Evolutionary conservation across 352 stramenopile genomes (phyloP).

Genomic region (Pythium dissotocum): DNA sequence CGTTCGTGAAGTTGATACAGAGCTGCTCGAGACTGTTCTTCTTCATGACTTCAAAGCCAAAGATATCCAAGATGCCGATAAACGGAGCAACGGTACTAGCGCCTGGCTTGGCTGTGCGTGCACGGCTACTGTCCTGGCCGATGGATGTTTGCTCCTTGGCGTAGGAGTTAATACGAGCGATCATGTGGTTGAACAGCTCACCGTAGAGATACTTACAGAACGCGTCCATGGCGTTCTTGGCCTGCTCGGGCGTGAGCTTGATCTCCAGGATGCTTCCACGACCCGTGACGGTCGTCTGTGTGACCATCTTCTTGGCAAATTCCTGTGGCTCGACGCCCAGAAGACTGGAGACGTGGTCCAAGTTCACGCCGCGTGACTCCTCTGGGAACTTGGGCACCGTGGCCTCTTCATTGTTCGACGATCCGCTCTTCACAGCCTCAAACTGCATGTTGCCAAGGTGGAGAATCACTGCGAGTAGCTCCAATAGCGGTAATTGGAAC

Average conservation of each 20-base stretch:
- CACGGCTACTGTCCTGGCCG: slow-evolving; percentile 10
- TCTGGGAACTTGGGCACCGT: slow-evolving; percentile 57
- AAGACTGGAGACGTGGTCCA: slow-evolving; percentile 59
- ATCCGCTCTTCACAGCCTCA: slow-evolving; percentile 21
- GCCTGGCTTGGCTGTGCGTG: not conserved
- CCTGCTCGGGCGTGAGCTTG: slow-evolving; percentile 67
- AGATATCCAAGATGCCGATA: slow-evolving; percentile 91
- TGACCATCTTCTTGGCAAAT: slow-evolving; percentile 82
- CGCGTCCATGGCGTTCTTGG: slow-evolving; percentile 80
- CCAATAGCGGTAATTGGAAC: slow-evolving; percentile 75
- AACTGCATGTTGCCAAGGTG: slow-evolving; percentile 76
- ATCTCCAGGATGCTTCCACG: slow-evolving; percentile 77
- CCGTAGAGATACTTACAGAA: slow-evolving; percentile 88
- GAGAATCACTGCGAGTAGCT: slow-evolving; percentile 67
- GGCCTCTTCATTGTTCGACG: slow-evolving; percentile 35
- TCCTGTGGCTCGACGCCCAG: slow-evolving; percentile 54
- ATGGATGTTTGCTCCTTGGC: slow-evolving; percentile 58
- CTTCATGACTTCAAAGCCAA: slow-evolving; percentile 90
- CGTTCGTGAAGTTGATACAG: slow-evolving; percentile 93
- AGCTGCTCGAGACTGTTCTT: slow-evolving; percentile 89
- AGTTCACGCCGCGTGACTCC: slow-evolving; percentile 45
- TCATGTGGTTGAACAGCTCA: slow-evolving; percentile 77
- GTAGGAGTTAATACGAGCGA: slow-evolving; percentile 72
- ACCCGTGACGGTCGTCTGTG: slow-evolving; percentile 77
- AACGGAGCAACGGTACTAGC: slow-evolving; percentile 31